A percentile compares a stretch with the other conserved stretches of the same genome.
phyloP scores from a whole-genome alignment of 1,284 basidiomycete genomes.

The Rhodofomes roseus region DNA sequence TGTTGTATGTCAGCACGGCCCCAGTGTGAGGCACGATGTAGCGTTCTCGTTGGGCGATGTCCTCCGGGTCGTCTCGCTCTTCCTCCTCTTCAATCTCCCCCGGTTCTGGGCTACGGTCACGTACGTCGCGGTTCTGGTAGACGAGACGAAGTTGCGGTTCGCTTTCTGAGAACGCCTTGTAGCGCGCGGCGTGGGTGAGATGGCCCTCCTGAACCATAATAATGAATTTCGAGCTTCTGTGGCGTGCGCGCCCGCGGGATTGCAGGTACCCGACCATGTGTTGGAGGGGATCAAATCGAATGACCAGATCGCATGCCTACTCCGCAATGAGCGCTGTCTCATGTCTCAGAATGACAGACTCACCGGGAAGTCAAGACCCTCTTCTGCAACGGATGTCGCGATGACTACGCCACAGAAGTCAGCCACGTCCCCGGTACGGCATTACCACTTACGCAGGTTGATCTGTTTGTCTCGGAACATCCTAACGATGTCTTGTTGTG shows the following conservation, averaged over 20 bases:
- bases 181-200: conserved; percentile 48
- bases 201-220: conserved; percentile 72
- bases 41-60: conserved; percentile 62
- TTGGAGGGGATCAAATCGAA: conserved; percentile 74
- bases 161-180: conserved; percentile 50
- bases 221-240: conserved; percentile 70
- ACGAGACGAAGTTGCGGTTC: conserved; percentile 62
- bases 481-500: conserved; percentile 57
- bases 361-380: conserved; percentile 83
- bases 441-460: conserved; percentile 57
- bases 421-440: not conserved
- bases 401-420: conserved; percentile 46
- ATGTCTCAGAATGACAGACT: conserved; percentile 14
- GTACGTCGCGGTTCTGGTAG: conserved; percentile 51
- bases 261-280: conserved; percentile 83
- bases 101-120: conserved; percentile 19
- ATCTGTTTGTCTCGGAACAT: conserved; percentile 61
- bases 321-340: conserved; percentile 3
- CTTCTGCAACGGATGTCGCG: conserved; percentile 84
- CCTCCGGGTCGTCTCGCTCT: conserved; percentile 43
- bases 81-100: conserved; percentile 37
- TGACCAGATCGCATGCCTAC: conserved; percentile 79
- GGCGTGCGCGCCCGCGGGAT: conserved; percentile 79
- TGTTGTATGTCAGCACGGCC: conserved; percentile 74
- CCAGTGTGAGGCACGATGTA: conserved; percentile 68